These are phyloP conservation scores for Petrea volubilis DNA, from an alignment of 257 asterid species.

Conservation along the genomic window DNA sequence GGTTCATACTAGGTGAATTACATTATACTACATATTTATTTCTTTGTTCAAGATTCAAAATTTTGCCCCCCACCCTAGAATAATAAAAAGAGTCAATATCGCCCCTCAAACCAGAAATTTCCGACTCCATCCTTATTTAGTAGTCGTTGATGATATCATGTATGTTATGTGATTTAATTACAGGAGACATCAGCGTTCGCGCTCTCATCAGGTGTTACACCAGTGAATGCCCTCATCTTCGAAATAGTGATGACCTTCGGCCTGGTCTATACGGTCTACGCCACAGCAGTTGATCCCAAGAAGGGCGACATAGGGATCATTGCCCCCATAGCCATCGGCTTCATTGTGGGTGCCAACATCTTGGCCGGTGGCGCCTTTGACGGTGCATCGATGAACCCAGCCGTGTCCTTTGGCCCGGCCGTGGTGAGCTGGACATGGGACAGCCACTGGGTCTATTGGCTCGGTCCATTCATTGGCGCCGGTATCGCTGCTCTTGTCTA, in stretches of 20 bases:
- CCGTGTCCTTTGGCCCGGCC: conserved; percentile 86
- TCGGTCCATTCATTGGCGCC: conserved; percentile 73
- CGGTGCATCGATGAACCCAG: conserved; percentile 93
- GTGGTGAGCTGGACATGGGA: conserved; percentile 85
- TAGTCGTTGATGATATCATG: neutral
- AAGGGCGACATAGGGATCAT: conserved; percentile 71
- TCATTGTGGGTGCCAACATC: conserved; percentile 88
- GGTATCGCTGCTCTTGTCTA: conserved; percentile 65
- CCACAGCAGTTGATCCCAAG: conserved; percentile 84
- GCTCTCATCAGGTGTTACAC: conserved; percentile 61
- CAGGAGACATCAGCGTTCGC: conserved; percentile 79
- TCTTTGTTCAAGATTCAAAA: no score
- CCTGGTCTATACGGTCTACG: conserved; percentile 72
- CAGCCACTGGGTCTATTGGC: conserved; percentile 89
- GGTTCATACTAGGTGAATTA: no score
- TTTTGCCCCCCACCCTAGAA: no score
- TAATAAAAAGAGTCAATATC: no score
- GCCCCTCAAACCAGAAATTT: no score
- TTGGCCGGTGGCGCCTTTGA: conserved; percentile 82
- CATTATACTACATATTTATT: no score
- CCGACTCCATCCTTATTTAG: no score
- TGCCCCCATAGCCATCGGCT: conserved; percentile 84
- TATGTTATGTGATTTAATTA: neutral
- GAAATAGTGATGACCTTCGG: conserved; percentile 92
- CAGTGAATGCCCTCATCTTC: conserved; percentile 63